Percentiles rank a stretch among this genome's conserved stretches.
These are phyloP conservation scores for Chondrostereum purpureum DNA, from an alignment of 1,284 basidiomycete genomes.

Conservation along the genomic window DNA sequence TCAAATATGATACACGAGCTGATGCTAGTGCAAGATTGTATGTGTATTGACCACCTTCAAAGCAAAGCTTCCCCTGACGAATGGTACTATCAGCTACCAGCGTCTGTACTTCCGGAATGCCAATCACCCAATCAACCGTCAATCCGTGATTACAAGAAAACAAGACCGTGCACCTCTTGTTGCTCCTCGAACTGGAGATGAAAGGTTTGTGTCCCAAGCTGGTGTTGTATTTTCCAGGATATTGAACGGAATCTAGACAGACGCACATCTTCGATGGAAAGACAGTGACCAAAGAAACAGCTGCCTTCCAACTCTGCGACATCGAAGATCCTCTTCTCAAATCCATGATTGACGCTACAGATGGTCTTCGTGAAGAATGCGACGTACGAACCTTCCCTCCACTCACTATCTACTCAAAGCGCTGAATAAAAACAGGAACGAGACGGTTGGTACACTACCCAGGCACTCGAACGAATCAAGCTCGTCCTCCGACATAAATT, in stretches of 20 bases:
- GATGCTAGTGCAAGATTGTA: slow-evolving; percentile 72
- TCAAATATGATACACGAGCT: slow-evolving; percentile 85
- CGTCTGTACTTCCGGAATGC: slow-evolving; percentile 79
- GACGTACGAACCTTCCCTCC: slow-evolving; percentile 44
- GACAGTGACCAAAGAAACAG: slow-evolving; percentile 72
- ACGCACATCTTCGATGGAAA: slow-evolving; percentile 90
- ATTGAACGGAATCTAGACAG: slow-evolving; percentile 32
- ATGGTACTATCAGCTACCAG: slow-evolving; percentile 79
- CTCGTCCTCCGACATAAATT: slow-evolving; percentile 82
- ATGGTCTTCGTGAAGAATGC: slow-evolving; percentile 61
- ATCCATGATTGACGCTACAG: slow-evolving; percentile 70
- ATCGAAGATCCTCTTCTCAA: slow-evolving; percentile 80
- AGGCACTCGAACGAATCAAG: slow-evolving; percentile 77
- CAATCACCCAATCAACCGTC: slow-evolving; percentile 69
- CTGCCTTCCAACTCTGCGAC: slow-evolving; percentile 91
- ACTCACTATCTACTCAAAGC: neutral
- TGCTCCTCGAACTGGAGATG: slow-evolving; percentile 34
- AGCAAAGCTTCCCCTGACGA: slow-evolving; percentile 4
- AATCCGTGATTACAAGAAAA: slow-evolving; percentile 60
- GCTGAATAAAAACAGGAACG: slow-evolving; percentile 43
- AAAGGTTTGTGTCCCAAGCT: slow-evolving; percentile 24
- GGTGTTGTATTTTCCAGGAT: neutral
- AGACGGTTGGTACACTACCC: slow-evolving; percentile 80
- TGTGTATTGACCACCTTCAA: slow-evolving; percentile 12
- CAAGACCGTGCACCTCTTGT: slow-evolving; percentile 46